Evolutionary conservation across 805 yeast genomes (phyloP), one percentile per base, ranked within the genome.

Genomic region (Candida hungchunana): DNA sequence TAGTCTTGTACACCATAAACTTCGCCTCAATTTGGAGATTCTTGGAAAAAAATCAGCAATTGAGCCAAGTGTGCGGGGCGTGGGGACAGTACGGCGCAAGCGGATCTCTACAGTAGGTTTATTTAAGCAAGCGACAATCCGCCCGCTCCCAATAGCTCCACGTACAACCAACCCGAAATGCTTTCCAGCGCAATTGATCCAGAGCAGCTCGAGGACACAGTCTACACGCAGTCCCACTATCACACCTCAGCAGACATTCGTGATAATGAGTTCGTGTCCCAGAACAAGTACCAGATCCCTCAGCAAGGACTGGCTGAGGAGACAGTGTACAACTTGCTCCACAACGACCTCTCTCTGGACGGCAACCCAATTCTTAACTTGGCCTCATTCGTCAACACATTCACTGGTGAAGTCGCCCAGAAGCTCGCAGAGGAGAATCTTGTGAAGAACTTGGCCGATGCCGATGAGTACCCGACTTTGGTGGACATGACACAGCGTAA

Each of bases 401-500:
- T 66, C 46, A 55, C 80, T 16, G 76, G 76, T 36, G 73, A 66
- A n/a, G 59, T 60, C 14, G 76, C 81, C 4, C 60, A 62, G 14
- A 65, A 66, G 44, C 69, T 88, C 47, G 71, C 80, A 37, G 31
- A 57, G 18, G 89, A 84, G 58, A 88, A 88, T 58, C 50, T 87
- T 41, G 79, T 84, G 48, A 88, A 89, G 68, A 88, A 88, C 60
- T 67, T 88, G 52, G 96, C 96, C 7, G 97, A 88, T 60, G 81
- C 82, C 50, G 96, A 89, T 57, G 97, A 88, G 66, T 88, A 88
- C 58, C 96, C 97, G 8, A 82, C 88, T 31, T 59, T 88, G 58
- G 67, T 84, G 50, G 90, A 82, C 39, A 55, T 85, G 42, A 94
- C 89, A 43, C 72, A 80, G 43, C 74, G 96, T 48, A 87, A 96